Evolutionary conservation across 306 rosid genomes (phyloP).

Genomic region (Gynostemma pentaphyllum): DNA sequence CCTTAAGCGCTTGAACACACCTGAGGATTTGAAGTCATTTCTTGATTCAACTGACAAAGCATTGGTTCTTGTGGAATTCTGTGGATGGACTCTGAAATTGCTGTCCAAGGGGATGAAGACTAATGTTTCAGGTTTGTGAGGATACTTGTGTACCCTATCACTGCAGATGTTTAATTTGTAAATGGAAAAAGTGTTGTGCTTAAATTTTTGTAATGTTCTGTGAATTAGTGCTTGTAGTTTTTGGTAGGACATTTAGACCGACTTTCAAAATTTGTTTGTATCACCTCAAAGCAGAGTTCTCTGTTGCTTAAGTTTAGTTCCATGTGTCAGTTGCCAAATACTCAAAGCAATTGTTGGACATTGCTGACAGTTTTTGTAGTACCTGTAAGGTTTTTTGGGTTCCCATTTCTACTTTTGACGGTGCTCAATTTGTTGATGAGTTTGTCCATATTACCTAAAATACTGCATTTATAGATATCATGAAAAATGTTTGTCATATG

Average conservation of each 20-base stretch:
- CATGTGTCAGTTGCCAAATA: too few species aligned
- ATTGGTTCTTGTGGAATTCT: constrained; percentile 61
- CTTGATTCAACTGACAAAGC: constrained; percentile 65
- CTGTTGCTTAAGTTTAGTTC: background rate
- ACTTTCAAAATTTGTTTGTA: background rate
- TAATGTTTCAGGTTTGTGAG: constrained; percentile 23
- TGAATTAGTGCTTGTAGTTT: background rate
- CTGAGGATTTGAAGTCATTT: constrained; percentile 33
- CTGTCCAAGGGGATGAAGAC: constrained; percentile 30
- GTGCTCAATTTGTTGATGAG: too few species aligned
- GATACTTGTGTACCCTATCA: constrained; percentile 18
- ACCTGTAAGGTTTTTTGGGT: background rate
- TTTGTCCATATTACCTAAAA: too few species aligned
- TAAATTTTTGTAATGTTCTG: background rate
- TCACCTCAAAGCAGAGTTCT: background rate
- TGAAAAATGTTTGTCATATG: too few species aligned
- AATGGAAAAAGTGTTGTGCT: background rate
- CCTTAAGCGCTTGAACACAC: constrained; percentile 28
- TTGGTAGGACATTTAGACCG: background rate
- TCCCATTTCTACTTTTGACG: too few species aligned
- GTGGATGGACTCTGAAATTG: constrained; percentile 69
- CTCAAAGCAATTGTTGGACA: background rate
- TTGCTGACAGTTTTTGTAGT: background rate
- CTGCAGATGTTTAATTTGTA: background rate
- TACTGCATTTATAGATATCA: too few species aligned